Evolutionary conservation across 1,139 yeast species (phyloP), one percentile per base, ranked within the genome.

Genomic region (Blastobotrys malaysiensis): DNA sequence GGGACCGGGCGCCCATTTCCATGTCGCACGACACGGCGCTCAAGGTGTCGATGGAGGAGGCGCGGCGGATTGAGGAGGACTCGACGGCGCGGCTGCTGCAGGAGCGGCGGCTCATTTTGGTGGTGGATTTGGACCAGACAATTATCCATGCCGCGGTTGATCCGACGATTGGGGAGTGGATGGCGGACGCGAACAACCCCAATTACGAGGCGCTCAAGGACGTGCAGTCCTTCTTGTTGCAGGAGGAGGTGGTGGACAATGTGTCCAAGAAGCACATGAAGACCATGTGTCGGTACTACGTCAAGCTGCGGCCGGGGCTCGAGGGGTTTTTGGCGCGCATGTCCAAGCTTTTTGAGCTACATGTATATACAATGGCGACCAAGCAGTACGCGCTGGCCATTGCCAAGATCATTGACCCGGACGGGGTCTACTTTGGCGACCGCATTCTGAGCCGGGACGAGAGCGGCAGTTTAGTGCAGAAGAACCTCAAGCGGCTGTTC

Each of bases 341-440:
- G 59, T 76, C 85, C 5, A 71, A 83, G 49, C 72, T 80, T 52
- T 93, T 87, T 68, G 99, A 93, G 71, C 76, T 93, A 78, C 99
- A 93, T 69, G 89, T 93, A 46, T 93, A 93, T 69, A 93, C 99
- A 7, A 93, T 93, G 99, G 99, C 99, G n/a, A 95, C 99, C 2
- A 76, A 96, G 59, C 85, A 93, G 46, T 93, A 93, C 71, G 99
- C 99, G 0, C 78, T 83, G 52, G 88, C 93, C 18, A 88, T 95
- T 59, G 96, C 98, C 27, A 81, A 83, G 55, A 86, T 95, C 44
- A 90, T 95, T 52, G 99, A 93, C 65, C 99, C 99, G 0, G 83
- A 81, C 19, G 96, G 95, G 1, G 76, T 77, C 54, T 86, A 83
- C 66, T 93, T 93, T 73, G 97, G 95, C 6, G 97, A 91, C 66